Conservation (phyloP, 2,329 filamentous ascomycete species). For the Ophiosphaerella herpotricha region DNA sequence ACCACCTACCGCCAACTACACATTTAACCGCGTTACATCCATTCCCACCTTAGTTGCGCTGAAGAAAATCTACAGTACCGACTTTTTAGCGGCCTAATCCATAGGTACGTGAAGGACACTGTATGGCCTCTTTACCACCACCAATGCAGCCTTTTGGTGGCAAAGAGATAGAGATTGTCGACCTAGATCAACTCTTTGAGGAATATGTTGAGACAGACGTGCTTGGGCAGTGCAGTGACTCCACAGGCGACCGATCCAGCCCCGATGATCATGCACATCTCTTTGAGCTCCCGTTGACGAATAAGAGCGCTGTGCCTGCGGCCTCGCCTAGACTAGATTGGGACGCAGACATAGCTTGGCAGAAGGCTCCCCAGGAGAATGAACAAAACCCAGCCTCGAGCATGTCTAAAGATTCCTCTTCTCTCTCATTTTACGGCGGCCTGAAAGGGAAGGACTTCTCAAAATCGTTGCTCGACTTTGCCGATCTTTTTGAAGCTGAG, state of each 20-base stretch:
- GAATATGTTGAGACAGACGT: constrained; percentile 65
- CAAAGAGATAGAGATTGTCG: constrained; percentile 60
- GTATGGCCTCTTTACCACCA: constrained; percentile 37
- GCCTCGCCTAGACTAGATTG: constrained; percentile 56
- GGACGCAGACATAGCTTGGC: constrained; percentile 58
- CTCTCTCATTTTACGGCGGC: constrained; percentile 35
- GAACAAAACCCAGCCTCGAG: constrained; percentile 55
- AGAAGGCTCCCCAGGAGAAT: constrained; percentile 57
- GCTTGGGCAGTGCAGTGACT: constrained; percentile 52
- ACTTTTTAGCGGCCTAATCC: constrained; percentile 26
- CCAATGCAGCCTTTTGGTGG: constrained; percentile 53
- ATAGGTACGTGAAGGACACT: constrained; percentile 29
- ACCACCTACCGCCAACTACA: constrained; percentile 31
- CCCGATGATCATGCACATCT: constrained; percentile 57
- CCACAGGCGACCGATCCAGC: constrained; percentile 54
- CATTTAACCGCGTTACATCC: constrained; percentile 18
- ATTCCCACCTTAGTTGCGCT: constrained; percentile 18
- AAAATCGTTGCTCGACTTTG: constrained; percentile 36
- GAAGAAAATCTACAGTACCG: constrained; percentile 6
- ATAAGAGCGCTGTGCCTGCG: constrained; percentile 54
- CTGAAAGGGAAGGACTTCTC: constrained; percentile 37
- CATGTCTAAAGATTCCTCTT: constrained; percentile 23
- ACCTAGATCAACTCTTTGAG: constrained; percentile 66
- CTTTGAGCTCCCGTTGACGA: constrained; percentile 57
- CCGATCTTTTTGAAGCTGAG: constrained; percentile 34